A percentile compares a stretch with the other conserved stretches of the same genome.
Conservation (phyloP, 2,329 filamentous ascomycete genomes). For the Phyllosticta citrichinensis region DNA sequence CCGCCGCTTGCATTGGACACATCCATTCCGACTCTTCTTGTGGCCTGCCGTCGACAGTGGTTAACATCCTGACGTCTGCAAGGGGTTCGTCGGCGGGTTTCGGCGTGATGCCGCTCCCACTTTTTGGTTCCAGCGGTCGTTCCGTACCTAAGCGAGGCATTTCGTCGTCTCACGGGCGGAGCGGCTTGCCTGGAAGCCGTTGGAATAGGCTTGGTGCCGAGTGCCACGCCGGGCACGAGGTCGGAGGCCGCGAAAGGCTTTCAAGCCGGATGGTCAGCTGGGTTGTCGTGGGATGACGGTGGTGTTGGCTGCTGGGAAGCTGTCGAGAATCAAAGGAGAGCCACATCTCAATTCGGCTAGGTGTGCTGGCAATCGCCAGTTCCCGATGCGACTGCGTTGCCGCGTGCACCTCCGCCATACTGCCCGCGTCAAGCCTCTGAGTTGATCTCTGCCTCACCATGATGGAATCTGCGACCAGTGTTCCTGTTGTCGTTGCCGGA, state of each 20-base stretch:
- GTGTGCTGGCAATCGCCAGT: not conserved
- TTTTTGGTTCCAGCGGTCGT: not conserved
- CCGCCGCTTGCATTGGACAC: conserved; percentile 11
- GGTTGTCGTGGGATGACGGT: not conserved
- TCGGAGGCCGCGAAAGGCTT: not conserved
- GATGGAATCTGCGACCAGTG: not conserved
- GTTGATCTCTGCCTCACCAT: not conserved
- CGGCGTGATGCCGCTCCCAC: conserved; percentile 1
- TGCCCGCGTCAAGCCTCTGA: not conserved
- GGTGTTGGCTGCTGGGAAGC: not conserved
- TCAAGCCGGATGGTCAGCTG: not conserved
- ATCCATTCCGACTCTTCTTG: conserved; percentile 12
- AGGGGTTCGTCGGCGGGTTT: not conserved
- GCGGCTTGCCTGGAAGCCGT: not conserved
- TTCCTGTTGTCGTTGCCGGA: not conserved
- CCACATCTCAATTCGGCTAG: not conserved
- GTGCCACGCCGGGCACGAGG: not conserved
- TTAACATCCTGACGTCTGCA: conserved; percentile 1
- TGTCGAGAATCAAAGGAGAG: not conserved
- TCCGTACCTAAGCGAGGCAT: conserved; percentile 11
- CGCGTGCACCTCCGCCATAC: not conserved
- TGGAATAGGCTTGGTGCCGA: not conserved
- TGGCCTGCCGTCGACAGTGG: conserved; percentile 8
- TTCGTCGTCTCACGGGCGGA: not conserved
- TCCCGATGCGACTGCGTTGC: not conserved